Percentiles rank a stretch among this genome's conserved stretches.
phyloP scores from a whole-genome alignment of 768 basidiomycete species.

The Xerocomus spinulosus region DNA sequence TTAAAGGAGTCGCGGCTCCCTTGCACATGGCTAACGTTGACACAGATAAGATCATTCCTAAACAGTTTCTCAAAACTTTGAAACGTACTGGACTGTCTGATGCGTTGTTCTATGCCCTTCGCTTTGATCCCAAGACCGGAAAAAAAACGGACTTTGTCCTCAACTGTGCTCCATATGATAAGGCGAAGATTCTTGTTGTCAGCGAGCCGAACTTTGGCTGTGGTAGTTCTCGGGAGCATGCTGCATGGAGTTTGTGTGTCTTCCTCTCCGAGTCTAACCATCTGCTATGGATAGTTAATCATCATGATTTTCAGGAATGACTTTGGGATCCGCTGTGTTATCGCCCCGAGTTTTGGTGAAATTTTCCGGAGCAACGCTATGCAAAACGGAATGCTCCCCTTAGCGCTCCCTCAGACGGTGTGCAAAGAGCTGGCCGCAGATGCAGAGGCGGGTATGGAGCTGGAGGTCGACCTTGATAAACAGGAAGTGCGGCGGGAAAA shows the following conservation, averaged over 20 bases:
- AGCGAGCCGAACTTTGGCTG: slow-evolving; percentile 90
- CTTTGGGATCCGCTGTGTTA: slow-evolving; percentile 85
- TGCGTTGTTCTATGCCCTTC: slow-evolving; percentile 77
- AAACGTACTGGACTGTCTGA: slow-evolving; percentile 84
- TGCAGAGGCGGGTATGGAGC: slow-evolving; percentile 66
- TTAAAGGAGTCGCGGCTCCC: slow-evolving; percentile 78
- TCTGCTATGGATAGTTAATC: slow-evolving; percentile 2
- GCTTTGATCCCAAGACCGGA: slow-evolving; percentile 75
- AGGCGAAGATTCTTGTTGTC: slow-evolving; percentile 76
- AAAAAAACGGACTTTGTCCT: slow-evolving; percentile 80
- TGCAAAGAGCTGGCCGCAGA: slow-evolving; percentile 73
- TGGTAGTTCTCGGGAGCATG: slow-evolving; percentile 87
- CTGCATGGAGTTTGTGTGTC: slow-evolving; percentile 79
- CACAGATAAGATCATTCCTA: slow-evolving; percentile 93
- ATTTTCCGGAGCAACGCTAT: slow-evolving; percentile 87
- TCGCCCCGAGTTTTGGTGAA: slow-evolving; percentile 86
- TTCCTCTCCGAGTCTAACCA: not conserved
- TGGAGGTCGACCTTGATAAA: slow-evolving; percentile 83
- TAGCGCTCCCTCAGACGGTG: slow-evolving; percentile 63
- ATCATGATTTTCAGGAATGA: slow-evolving; percentile 51
- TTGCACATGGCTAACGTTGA: slow-evolving; percentile 81
- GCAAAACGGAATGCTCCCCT: slow-evolving; percentile 91
- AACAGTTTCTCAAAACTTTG: slow-evolving; percentile 89
- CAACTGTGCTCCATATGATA: slow-evolving; percentile 72
- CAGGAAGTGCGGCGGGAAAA: slow-evolving; percentile 71